Percentiles rank a stretch among this genome's conserved stretches.
phyloP scores from a whole-genome alignment of 2,329 filamentous ascomycete genomes.

The Whalleya microplaca region DNA sequence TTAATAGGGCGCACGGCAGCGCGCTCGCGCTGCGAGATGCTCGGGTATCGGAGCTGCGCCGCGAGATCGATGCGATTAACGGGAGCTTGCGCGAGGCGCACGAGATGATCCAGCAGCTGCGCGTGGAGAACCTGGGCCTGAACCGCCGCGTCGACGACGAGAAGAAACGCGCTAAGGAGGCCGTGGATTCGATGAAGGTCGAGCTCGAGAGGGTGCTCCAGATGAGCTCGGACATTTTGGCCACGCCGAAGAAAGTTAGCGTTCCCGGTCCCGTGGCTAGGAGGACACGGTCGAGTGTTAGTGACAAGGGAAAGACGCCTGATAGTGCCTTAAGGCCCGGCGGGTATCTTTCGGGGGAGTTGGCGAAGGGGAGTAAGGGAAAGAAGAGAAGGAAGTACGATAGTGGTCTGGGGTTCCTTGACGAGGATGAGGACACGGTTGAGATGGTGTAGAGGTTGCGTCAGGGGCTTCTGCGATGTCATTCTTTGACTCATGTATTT shows the following conservation, averaged over 20 bases:
- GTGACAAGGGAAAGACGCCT: constrained; percentile 7
- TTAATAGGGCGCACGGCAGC: constrained; percentile 49
- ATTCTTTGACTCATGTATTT: constrained; percentile 10
- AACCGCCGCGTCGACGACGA: constrained; percentile 42
- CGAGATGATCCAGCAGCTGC: constrained; percentile 48
- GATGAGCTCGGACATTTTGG: constrained; percentile 51
- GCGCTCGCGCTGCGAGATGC: constrained; percentile 57
- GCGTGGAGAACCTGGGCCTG: constrained; percentile 50
- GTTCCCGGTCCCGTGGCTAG: background rate
- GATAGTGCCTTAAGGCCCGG: constrained; percentile 13
- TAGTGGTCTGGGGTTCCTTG: constrained; percentile 58
- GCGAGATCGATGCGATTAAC: constrained; percentile 50
- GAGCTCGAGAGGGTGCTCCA: constrained; percentile 54
- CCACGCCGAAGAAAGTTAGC: constrained; percentile 5
- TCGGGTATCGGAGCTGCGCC: constrained; percentile 51
- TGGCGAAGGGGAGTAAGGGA: constrained; percentile 32
- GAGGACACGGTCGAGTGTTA: constrained; percentile 6
- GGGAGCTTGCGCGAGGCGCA: constrained; percentile 50
- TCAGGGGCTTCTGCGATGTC: background rate
- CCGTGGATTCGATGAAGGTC: constrained; percentile 54
- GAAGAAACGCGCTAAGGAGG: constrained; percentile 44
- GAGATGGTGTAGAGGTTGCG: constrained; percentile 19
- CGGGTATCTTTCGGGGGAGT: constrained; percentile 19
- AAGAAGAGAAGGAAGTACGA: constrained; percentile 55
- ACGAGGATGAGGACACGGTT: constrained; percentile 50